Percentiles rank a stretch among this genome's conserved stretches.
These are phyloP conservation scores for Sonneratia alba DNA, from an alignment of 345 rosid genomes.

Conservation along the genomic window DNA sequence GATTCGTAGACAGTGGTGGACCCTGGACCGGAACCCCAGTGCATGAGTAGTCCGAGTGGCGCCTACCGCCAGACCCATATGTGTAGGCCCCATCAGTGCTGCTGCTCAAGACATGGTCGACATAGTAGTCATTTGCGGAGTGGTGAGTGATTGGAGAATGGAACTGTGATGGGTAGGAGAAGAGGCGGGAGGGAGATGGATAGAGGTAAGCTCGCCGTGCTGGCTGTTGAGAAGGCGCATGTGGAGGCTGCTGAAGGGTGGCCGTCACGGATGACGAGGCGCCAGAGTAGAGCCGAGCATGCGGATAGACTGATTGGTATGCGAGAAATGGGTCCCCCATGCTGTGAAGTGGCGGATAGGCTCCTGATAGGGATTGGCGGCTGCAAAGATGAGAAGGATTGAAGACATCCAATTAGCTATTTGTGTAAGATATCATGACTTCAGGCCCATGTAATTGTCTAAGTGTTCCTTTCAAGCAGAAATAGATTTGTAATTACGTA, in stretches of 20 bases:
- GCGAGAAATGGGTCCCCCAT: slow-evolving; percentile 36
- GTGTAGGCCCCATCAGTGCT: background rate
- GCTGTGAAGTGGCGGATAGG: slow-evolving; percentile 29
- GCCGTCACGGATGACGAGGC: slow-evolving; percentile 23
- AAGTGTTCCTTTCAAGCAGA: no score
- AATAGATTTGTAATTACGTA: no score
- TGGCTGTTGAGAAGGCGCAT: background rate
- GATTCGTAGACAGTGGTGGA: slow-evolving; percentile 26
- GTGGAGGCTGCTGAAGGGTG: slow-evolving; percentile 21
- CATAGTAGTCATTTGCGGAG: slow-evolving; percentile 38
- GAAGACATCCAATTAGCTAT: no score
- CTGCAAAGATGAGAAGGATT: slow-evolving; percentile 17
- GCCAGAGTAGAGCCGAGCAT: slow-evolving; percentile 26
- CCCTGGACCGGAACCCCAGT: slow-evolving; percentile 56
- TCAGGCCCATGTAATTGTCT: no score
- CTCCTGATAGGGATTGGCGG: slow-evolving; percentile 31
- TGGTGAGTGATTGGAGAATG: slow-evolving; percentile 15
- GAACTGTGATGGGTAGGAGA: slow-evolving; percentile 29
- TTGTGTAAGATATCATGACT: no score
- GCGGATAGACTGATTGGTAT: slow-evolving; percentile 43
- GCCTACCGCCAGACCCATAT: slow-evolving; percentile 17
- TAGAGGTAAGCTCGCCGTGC: slow-evolving; percentile 22
- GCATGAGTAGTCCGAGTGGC: slow-evolving; percentile 51
- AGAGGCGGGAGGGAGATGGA: slow-evolving; percentile 38
- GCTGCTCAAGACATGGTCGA: slow-evolving; percentile 42